Evolutionary conservation across 176 grass and related monocot genomes (phyloP), one percentile per base, ranked within the genome.

Genomic region (Aegilops tauschii): DNA sequence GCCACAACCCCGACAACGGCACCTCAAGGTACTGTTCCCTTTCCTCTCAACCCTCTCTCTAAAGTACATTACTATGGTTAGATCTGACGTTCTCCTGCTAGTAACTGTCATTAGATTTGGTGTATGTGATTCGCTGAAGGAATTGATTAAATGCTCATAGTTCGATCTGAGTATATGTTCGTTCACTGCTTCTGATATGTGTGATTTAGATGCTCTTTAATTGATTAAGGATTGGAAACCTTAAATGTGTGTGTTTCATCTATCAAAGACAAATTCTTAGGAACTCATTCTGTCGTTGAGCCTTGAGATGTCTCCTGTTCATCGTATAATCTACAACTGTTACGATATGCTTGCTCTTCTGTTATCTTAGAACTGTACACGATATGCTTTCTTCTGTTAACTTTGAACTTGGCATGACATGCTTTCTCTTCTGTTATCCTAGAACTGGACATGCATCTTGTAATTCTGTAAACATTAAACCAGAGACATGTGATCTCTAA

Each of bases 1-100:
- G 87, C 59, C 95, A 98, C 85, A 98, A 98, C 87, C 93, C 93
- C 0, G 95, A 98, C 75, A 98, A 98, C 77, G 95, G 95, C 31
- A 98, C 95, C 12, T 89, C 91, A 27, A 95, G 95, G 95, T 95
- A 12, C 3, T 73, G 1, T 0, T 0, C 0, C 29, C 30, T 0
- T 34, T 16, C 18, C 13, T 0, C 39, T 0, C 5, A 5, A 5
- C 9, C 1, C 27, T 9, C 3, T 47, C 8, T 67, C 12, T 16
- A 42, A 45, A 7, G 0, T 8, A 5, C 23, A 1, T 17, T 5
- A 5, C 5, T 34, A 56, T 34, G 32, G 8, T 62, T 64, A 73
- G 65, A 91, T 76, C 86, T 83, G 56, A 1, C 20, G 6, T 21
- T 30, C 3, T 30, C 5, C 16, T 40, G 1, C 4, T 34, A 8